phyloP scores from a whole-genome alignment of 345 rosid genomes.

The rapeseed (Brassica napus) region DNA sequence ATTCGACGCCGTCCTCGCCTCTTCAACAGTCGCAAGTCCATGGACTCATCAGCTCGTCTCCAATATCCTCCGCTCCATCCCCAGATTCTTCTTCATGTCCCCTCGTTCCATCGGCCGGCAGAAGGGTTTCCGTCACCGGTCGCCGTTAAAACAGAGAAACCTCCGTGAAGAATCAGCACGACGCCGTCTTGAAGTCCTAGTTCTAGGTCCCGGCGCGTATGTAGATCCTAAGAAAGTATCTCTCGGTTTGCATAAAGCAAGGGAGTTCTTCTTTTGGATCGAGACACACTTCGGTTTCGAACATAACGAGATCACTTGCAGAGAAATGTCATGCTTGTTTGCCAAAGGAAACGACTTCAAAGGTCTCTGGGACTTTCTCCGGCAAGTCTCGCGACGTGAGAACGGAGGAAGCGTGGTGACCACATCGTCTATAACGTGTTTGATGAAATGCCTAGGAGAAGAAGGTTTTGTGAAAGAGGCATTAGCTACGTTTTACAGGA shows the following conservation, averaged over 20 bases:
- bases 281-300: slow-evolving; percentile 49
- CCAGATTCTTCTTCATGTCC: slow-evolving; percentile 69
- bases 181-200: slow-evolving; percentile 39
- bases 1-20: no score
- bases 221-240: slow-evolving; percentile 55
- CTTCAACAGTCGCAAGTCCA: no score
- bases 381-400: slow-evolving; percentile 48
- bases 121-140: slow-evolving; percentile 65
- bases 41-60: slow-evolving; percentile 54
- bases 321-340: slow-evolving; percentile 71
- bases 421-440: slow-evolving; percentile 63
- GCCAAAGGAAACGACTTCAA: slow-evolving; percentile 60
- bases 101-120: slow-evolving; percentile 79
- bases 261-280: slow-evolving; percentile 66
- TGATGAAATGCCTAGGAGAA: slow-evolving; percentile 90
- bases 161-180: slow-evolving; percentile 51
- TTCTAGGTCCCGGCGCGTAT: slow-evolving; percentile 73
- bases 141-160: slow-evolving; percentile 67
- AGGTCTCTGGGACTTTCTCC: slow-evolving; percentile 73
- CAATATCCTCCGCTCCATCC: slow-evolving; percentile 62
- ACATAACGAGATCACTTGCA: slow-evolving; percentile 67
- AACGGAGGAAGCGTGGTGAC: slow-evolving; percentile 44
- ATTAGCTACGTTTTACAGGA: slow-evolving; percentile 61
- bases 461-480: slow-evolving; percentile 82
- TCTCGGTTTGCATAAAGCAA: slow-evolving; percentile 62